These are phyloP conservation scores for Alloteropsis angusta DNA, from an alignment of 202 grass and related monocot species.

Conservation along the genomic window DNA sequence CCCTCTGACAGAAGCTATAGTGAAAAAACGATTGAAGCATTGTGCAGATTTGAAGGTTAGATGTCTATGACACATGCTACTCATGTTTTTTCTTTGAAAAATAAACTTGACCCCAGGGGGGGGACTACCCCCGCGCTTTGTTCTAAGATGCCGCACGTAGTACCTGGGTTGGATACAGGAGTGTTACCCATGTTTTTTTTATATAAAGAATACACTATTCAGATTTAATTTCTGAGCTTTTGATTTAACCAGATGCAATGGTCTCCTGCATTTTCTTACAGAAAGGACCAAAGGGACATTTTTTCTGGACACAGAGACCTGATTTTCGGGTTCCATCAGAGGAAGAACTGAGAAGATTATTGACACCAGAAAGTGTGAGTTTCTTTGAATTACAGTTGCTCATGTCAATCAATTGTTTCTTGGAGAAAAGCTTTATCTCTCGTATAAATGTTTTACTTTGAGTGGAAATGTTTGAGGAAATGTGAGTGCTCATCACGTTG, in stretches of 20 bases:
- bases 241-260: too few relatives aligned
- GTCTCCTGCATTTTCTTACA: too few relatives aligned
- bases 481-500: not conserved
- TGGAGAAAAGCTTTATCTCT: not conserved
- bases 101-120: too few relatives aligned
- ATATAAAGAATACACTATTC: too few relatives aligned
- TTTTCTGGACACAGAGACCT: slow-evolving; percentile 43
- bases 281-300: slow-evolving; percentile 46
- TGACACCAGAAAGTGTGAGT: slow-evolving; percentile 81
- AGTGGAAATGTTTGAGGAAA: too few relatives aligned
- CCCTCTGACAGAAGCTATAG: slow-evolving; percentile 58
- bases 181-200: too few relatives aligned
- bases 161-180: too few relatives aligned
- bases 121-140: too few relatives aligned
- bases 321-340: slow-evolving; percentile 79
- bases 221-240: too few relatives aligned
- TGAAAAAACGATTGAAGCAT: slow-evolving; percentile 70
- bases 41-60: slow-evolving; percentile 73
- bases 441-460: not conserved
- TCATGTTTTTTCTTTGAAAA: too few relatives aligned
- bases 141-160: too few relatives aligned
- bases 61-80: not conserved
- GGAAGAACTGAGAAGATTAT: slow-evolving; percentile 71
- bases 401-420: slow-evolving; percentile 3
- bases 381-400: slow-evolving; percentile 19